phyloP scores from a whole-genome alignment of 495 filamentous ascomycete species.

The Penicillium nucicola region DNA sequence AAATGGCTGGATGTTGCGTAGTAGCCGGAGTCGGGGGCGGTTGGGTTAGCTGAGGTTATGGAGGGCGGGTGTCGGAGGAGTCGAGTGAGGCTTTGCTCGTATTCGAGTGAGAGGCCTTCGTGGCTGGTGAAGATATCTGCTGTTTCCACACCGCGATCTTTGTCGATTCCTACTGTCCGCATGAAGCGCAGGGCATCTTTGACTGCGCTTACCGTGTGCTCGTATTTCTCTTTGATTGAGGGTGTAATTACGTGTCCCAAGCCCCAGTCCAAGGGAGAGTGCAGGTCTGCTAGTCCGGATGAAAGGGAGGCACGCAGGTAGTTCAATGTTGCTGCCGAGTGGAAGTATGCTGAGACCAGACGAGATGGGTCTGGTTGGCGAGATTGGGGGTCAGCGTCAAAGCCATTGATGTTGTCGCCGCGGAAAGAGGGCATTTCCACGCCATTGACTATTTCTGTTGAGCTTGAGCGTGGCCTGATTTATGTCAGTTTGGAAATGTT shows the following conservation, averaged over 20 bases:
- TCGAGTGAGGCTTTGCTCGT: conserved; percentile 83
- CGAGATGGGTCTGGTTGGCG: conserved; percentile 76
- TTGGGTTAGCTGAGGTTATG: conserved; percentile 4
- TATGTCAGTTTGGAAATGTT: conserved; percentile 6
- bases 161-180: conserved; percentile 90
- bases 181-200: conserved; percentile 93
- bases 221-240: conserved; percentile 78
- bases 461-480: conserved; percentile 71
- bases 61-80: conserved; percentile 61
- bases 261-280: conserved; percentile 91
- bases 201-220: conserved; percentile 76
- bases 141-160: conserved; percentile 77
- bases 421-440: conserved; percentile 83
- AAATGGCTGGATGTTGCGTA: conserved; percentile 96
- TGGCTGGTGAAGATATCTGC: conserved; percentile 95
- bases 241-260: conserved; percentile 89
- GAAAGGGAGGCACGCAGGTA: conserved; percentile 80
- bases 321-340: conserved; percentile 90
- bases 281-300: conserved; percentile 89
- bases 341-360: conserved; percentile 89
- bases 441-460: conserved; percentile 79
- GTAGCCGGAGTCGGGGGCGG: conserved; percentile 41
- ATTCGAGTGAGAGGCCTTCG: conserved; percentile 91
- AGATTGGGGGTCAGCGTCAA: conserved; percentile 55
- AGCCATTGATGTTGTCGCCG: conserved; percentile 95